phyloP scores from a whole-genome alignment of 768 basidiomycete genomes.

The Boletus pseudopeckii region DNA sequence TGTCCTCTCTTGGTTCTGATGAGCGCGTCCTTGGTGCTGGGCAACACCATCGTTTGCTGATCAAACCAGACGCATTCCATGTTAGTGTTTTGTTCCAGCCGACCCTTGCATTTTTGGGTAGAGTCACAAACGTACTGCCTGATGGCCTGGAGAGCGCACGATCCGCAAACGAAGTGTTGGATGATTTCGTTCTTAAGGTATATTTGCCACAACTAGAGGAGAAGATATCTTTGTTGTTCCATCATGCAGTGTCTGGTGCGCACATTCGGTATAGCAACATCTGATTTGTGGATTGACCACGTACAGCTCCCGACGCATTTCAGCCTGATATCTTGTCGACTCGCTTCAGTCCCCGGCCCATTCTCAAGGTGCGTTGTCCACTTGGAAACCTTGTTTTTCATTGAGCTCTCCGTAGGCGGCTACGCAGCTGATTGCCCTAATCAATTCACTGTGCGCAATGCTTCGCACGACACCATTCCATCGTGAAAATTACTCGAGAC shows the following conservation, averaged over 20 bases:
- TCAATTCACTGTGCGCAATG: constrained; percentile 91
- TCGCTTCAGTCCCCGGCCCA: constrained; percentile 64
- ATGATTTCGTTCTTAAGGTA: constrained; percentile 89
- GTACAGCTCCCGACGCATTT: constrained; percentile 78
- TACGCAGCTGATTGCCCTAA: constrained; percentile 81
- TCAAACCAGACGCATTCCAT: constrained; percentile 91
- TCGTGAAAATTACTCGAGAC: constrained; percentile 88
- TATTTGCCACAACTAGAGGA: constrained; percentile 96
- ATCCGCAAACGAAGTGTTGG: constrained; percentile 70
- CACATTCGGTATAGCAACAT: not conserved
- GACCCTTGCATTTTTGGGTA: constrained; percentile 78
- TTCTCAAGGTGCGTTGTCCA: constrained; percentile 60
- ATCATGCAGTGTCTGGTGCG: constrained; percentile 76
- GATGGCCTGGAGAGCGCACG: constrained; percentile 62
- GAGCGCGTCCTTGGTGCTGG: constrained; percentile 70
- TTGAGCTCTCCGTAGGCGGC: constrained; percentile 54
- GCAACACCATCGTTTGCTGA: constrained; percentile 80
- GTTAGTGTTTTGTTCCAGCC: constrained; percentile 94
- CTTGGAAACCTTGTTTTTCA: not conserved
- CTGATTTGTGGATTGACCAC: constrained; percentile 1
- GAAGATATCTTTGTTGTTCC: constrained; percentile 84
- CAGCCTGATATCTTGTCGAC: constrained; percentile 71
- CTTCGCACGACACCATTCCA: constrained; percentile 90
- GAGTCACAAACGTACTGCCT: constrained; percentile 69
- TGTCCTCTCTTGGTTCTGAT: constrained; percentile 62